Evolutionary conservation across 495 filamentous ascomycete genomes (phyloP), one percentile per base, ranked within the genome.

Genomic region (Peziza echinospora): DNA sequence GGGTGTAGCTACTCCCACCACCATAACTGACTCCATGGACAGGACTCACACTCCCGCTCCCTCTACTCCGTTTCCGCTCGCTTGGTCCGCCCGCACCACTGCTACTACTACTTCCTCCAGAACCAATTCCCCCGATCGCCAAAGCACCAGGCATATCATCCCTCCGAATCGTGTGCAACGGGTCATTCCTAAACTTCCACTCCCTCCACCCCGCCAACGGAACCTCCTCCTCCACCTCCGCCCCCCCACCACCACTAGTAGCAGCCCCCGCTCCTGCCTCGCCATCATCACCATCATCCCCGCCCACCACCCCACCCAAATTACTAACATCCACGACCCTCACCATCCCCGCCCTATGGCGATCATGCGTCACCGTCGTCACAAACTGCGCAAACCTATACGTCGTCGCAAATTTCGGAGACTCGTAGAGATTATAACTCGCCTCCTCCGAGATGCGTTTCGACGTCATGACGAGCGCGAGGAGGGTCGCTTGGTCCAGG

Each of bases 371-470:
- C 26, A 65, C 54, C 13, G 51, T 53, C 3, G 54, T 52, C 25
- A 60, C 55, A 26, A 65, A 65, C 34, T 65, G 60, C n/a, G 61
- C 63, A 39, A 65, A 61, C 24, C 63, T 56, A 43, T 64, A 65
- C 8, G 61, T 65, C 19, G 53, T 56, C 25, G 48, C 49, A 43
- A 65, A 65, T 2, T 46, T 26, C 5, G 63, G 62, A 10, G 46
- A 22, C 2, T 26, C 26, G 41, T 65, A 65, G 7, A 65, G 30
- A 10, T 45, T 46, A 21, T 54, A 45, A 10, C 54, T 49, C 28
- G 57, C 55, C 41, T 50, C 47, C 34, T 60, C 61, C 21, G 50
- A 41, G 30, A 59, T 51, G 5, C 54, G 47, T 24, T 50, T 52
- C 30, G 57, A 55, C 2, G 49, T 47, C 19, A 56, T 50, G 16